Evolutionary conservation across 345 rosid genomes (phyloP).

Genomic region (Rhizophora mangle): DNA sequence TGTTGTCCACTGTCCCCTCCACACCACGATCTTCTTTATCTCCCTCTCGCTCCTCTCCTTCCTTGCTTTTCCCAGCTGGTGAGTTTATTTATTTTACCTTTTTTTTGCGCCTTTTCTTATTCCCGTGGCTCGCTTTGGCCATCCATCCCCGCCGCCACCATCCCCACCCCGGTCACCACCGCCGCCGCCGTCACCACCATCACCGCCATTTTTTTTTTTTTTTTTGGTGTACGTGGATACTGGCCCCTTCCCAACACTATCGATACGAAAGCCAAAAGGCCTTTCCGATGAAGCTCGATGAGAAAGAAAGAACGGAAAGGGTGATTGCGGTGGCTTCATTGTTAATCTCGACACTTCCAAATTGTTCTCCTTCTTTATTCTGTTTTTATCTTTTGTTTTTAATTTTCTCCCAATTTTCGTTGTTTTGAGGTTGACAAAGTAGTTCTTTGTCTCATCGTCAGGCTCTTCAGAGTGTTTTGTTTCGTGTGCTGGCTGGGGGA

Average conservation of each 20-base stretch:
- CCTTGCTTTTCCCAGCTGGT: background rate
- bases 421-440: background rate
- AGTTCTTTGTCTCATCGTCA: background rate
- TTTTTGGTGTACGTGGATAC: no score
- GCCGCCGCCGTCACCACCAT: no score
- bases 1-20: background rate
- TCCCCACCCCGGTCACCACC: no score
- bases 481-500: background rate
- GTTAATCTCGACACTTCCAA: background rate
- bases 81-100: background rate
- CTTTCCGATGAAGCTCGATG: background rate
- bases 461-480: background rate
- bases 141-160: no score
- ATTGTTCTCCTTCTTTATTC: background rate
- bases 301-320: background rate
- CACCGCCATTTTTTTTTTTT: no score
- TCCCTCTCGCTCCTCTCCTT: background rate
- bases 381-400: background rate
- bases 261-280: no score
- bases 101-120: background rate
- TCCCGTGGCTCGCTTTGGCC: no score
- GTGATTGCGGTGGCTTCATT: background rate
- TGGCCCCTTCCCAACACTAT: background rate
- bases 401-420: background rate
- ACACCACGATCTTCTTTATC: background rate